Evolutionary conservation across 805 yeast species (phyloP).

Genomic region (Helenozyma rhizophorensis): DNA sequence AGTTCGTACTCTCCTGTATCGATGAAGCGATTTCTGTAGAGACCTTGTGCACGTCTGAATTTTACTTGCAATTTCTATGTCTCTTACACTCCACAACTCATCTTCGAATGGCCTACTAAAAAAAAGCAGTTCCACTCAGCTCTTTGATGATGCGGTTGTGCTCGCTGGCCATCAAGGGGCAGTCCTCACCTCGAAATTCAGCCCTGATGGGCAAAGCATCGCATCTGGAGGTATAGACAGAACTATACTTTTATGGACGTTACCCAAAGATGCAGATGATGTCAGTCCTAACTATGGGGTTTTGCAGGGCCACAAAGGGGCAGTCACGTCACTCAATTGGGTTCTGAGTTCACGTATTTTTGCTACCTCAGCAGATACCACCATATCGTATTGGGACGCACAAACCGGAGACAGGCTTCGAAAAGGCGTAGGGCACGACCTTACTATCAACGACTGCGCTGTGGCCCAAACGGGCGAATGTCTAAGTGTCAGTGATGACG

Average conservation of each 20-base stretch:
- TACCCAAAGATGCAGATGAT: constrained; percentile 25
- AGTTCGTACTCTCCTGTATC: too few species aligned
- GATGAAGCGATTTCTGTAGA: too few species aligned
- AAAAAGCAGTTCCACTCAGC: constrained; percentile 2
- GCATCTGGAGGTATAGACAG: constrained; percentile 65
- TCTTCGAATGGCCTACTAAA: too few species aligned
- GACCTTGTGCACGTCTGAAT: too few species aligned
- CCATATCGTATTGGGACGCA: constrained; percentile 60
- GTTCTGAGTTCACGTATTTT: constrained; percentile 34
- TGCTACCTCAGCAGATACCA: constrained; percentile 58
- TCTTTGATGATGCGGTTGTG: constrained; percentile 28
- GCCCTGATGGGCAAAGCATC: constrained; percentile 43
- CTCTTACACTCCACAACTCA: too few species aligned
- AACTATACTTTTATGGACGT: constrained; percentile 43
- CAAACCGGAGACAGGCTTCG: constrained; percentile 51
- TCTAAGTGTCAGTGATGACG: constrained; percentile 46
- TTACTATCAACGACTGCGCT: constrained; percentile 59
- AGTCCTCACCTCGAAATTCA: constrained; percentile 51
- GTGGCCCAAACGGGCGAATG: constrained; percentile 17
- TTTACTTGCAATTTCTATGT: too few species aligned
- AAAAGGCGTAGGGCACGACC: constrained; percentile 49
- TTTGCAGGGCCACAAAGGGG: constrained; percentile 56
- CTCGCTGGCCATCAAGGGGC: constrained; percentile 53
- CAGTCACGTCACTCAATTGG: constrained; percentile 62
- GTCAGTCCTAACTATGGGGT: constrained; percentile 40